Percentiles rank a stretch among this genome's conserved stretches.
Conservation (phyloP, 768 basidiomycete genomes). For the Auricularia sp. region DNA sequence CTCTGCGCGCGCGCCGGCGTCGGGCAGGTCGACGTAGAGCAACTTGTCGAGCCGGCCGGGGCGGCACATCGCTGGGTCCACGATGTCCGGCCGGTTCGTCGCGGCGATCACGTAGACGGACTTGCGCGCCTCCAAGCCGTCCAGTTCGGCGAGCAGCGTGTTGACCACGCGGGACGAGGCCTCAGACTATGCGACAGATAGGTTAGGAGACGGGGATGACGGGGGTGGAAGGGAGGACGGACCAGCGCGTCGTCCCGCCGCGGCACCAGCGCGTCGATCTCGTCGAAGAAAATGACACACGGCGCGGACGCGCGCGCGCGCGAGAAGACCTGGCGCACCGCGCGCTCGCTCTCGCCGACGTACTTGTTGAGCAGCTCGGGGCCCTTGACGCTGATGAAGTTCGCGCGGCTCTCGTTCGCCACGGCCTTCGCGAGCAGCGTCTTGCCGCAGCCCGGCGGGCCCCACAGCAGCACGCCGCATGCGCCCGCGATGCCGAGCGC, state of each 20-base stretch:
- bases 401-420: slow-evolving; percentile 89
- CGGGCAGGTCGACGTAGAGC: slow-evolving; percentile 84
- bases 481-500: slow-evolving; percentile 84
- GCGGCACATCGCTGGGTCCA: slow-evolving; percentile 96
- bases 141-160: slow-evolving; percentile 87
- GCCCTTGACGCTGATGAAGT: slow-evolving; percentile 97
- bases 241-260: slow-evolving; percentile 83
- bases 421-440: slow-evolving; percentile 97
- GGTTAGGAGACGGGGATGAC: neutral
- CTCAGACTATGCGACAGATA: slow-evolving; percentile 58
- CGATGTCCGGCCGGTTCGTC: slow-evolving; percentile 93
- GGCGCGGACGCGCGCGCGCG: slow-evolving; percentile 89
- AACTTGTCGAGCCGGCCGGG: slow-evolving; percentile 91
- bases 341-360: slow-evolving; percentile 93
- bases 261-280: slow-evolving; percentile 86
- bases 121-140: slow-evolving; percentile 79
- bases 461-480: slow-evolving; percentile 95
- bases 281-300: slow-evolving; percentile 93
- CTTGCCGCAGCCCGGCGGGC: slow-evolving; percentile 97
- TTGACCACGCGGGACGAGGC: slow-evolving; percentile 90
- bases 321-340: slow-evolving; percentile 89
- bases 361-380: slow-evolving; percentile 98
- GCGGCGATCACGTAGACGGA: slow-evolving; percentile 90
- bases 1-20: slow-evolving; percentile 62
- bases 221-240: slow-evolving; percentile 16